Evolutionary conservation across 2,329 filamentous ascomycete genomes (phyloP).

Genomic region (Talaromyces albobiverticillius): DNA sequence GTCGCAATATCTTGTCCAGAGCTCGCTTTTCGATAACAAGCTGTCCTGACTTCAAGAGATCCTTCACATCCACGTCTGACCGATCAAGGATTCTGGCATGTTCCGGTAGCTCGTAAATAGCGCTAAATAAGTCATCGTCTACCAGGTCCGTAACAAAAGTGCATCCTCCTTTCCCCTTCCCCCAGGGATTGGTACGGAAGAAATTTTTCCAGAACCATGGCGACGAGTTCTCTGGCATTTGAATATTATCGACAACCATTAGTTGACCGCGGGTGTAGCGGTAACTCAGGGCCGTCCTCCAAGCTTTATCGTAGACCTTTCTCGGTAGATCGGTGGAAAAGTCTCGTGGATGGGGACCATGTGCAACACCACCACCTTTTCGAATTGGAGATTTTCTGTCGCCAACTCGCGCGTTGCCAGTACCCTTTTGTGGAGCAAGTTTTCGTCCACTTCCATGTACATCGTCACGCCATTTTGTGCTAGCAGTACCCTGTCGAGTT

Average conservation of each 20-base stretch:
- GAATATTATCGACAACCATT: constrained; percentile 76
- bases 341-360: constrained; percentile 89
- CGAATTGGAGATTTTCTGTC: constrained; percentile 77
- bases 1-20: constrained; percentile 68
- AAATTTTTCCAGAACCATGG: constrained; percentile 65
- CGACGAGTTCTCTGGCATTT: constrained; percentile 52
- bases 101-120: constrained; percentile 61
- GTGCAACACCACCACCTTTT: constrained; percentile 79
- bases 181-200: constrained; percentile 68
- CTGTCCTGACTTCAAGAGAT: constrained; percentile 78
- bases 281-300: constrained; percentile 90
- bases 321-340: constrained; percentile 78
- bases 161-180: constrained; percentile 64
- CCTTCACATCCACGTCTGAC: constrained; percentile 91
- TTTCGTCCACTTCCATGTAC: constrained; percentile 82
- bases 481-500: constrained; percentile 82
- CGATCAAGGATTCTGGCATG: constrained; percentile 68
- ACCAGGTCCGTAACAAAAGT: constrained; percentile 67
- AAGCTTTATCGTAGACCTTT: constrained; percentile 94
- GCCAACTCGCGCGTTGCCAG: constrained; percentile 74
- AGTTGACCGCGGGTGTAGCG: constrained; percentile 84
- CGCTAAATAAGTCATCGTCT: constrained; percentile 63
- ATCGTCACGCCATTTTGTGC: constrained; percentile 75
- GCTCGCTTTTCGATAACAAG: constrained; percentile 83
- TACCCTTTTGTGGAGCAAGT: constrained; percentile 81